Base-by-base conservation (phyloP, 2,329 filamentous ascomycete genomes). In the Chalara sp. region DNA sequence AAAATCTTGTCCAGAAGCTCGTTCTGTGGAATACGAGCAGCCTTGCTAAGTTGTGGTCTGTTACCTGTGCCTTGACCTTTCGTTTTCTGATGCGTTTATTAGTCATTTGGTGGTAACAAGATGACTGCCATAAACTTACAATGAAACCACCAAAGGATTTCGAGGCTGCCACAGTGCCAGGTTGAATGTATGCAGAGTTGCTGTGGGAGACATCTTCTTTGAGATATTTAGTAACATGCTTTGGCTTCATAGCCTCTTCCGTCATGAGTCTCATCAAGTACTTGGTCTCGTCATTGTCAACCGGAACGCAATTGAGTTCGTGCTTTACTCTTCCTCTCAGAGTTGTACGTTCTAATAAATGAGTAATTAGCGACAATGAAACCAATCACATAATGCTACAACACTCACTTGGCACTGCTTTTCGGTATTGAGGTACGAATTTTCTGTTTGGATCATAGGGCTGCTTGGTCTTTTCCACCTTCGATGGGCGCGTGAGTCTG, bases 1-100 rank as follows among this genome's bases (percentile, higher is more conserved):
- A 92, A 90, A 54, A 99, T 83, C 57, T 81, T 79, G 70, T 96
- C 91, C 70, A 95, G 72, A 56, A 99, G 82, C 63, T 93, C 86
- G 74, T 89, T 86, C 68, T 91, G 84, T 43, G 89, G 84, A 70
- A 97, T 91, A 70, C 93, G 91, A 33, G 89, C 87, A 31, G 88
- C 86, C 74, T 97, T 96, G 70, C 89, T 84, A 61, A 88, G 84
- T 66, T 81, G 79, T 5, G 79, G 72, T 70, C 80, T 83, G 68
- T 84, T 76, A 54, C 76, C 71, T 67, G 82, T 80, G 61, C 71
- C 68, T 47, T 71, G 57, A 47, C 56, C 62, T 47, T 63, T 65
- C 35, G 64, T 74, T 76, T 82, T 82, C 80, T 83, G 50, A 4
- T 46, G 28, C 21, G n/a, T 13, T 46, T 44, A 46, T 39, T 57